Evolutionary conservation across 2,329 filamentous ascomycete species (phyloP).

Genomic region (Fusarium sp.): DNA sequence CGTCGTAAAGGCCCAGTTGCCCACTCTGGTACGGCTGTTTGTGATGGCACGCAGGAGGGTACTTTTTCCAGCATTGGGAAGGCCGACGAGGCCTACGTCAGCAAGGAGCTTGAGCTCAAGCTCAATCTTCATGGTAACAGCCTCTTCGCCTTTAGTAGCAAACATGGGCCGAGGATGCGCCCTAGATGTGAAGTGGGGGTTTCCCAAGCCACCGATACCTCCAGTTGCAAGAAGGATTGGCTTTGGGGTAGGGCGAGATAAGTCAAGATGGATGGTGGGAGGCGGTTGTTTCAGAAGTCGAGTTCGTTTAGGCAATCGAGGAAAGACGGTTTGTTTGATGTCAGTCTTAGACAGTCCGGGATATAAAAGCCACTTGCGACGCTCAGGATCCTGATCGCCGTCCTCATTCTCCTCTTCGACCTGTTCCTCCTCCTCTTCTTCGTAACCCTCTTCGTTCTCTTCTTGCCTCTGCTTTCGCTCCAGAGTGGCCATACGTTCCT

Average conservation of each 20-base stretch:
- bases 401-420: constrained; percentile 51
- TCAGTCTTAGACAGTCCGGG: constrained; percentile 79
- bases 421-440: constrained; percentile 22
- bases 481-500: constrained; percentile 51
- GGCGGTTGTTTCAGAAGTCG: constrained; percentile 73
- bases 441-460: constrained; percentile 26
- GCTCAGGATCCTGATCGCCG: constrained; percentile 58
- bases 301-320: constrained; percentile 62
- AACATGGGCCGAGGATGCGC: constrained; percentile 82
- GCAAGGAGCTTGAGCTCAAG: constrained; percentile 95
- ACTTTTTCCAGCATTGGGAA: constrained; percentile 96
- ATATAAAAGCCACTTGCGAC: constrained; percentile 87
- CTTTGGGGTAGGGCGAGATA: constrained; percentile 79
- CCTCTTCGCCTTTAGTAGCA: constrained; percentile 85
- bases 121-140: constrained; percentile 81
- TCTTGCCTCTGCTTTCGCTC: constrained; percentile 38
- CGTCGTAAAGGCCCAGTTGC: constrained; percentile 97
- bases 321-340: constrained; percentile 64
- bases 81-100: constrained; percentile 91
- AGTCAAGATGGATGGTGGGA: constrained; percentile 77
- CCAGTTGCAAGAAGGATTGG: constrained; percentile 89
- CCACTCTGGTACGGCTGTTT: constrained; percentile 88
- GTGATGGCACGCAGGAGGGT: constrained; percentile 89
- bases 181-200: constrained; percentile 89
- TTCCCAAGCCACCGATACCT: constrained; percentile 89